phyloP scores from a whole-genome alignment of 1,139 yeast species.

The Yamadazyma friedrichii region DNA sequence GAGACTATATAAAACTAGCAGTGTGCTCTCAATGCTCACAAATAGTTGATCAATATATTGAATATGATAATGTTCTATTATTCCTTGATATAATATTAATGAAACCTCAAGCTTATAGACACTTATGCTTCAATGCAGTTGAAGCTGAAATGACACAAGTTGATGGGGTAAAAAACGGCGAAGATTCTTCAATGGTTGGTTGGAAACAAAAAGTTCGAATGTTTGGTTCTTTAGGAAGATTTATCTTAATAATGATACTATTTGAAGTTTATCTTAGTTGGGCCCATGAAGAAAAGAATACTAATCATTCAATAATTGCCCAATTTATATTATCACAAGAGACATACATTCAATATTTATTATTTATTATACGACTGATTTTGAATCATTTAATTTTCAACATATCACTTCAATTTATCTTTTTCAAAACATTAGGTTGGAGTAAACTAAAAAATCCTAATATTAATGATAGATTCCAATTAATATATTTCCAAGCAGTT shows the following conservation, averaged over 20 bases:
- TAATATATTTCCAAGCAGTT: constrained; percentile 31
- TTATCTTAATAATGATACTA: constrained; percentile 65
- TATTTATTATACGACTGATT: constrained; percentile 62
- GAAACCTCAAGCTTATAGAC: constrained; percentile 89
- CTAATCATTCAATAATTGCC: constrained; percentile 24
- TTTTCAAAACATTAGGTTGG: constrained; percentile 34
- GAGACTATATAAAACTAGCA: constrained; percentile 76
- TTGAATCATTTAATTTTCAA: constrained; percentile 60
- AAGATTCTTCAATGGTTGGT: neutral
- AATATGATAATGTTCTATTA: constrained; percentile 78
- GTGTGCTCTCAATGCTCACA: constrained; percentile 71
- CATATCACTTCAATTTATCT: constrained; percentile 42
- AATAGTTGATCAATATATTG: constrained; percentile 89
- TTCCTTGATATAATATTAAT: constrained; percentile 80
- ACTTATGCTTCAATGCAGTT: constrained; percentile 75
- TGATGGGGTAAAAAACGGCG: constrained; percentile 1
- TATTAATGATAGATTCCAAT: constrained; percentile 17
- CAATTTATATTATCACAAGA: constrained; percentile 40
- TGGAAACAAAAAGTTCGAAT: neutral
- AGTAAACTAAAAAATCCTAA: constrained; percentile 22
- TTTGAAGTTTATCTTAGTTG: constrained; percentile 89
- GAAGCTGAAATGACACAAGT: constrained; percentile 29
- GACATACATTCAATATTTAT: constrained; percentile 60
- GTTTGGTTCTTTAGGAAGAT: constrained; percentile 35
- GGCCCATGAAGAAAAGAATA: constrained; percentile 80